Evolutionary conservation across 2,329 filamentous ascomycete species (phyloP).

Genomic region (Ceratocystis ficicola): DNA sequence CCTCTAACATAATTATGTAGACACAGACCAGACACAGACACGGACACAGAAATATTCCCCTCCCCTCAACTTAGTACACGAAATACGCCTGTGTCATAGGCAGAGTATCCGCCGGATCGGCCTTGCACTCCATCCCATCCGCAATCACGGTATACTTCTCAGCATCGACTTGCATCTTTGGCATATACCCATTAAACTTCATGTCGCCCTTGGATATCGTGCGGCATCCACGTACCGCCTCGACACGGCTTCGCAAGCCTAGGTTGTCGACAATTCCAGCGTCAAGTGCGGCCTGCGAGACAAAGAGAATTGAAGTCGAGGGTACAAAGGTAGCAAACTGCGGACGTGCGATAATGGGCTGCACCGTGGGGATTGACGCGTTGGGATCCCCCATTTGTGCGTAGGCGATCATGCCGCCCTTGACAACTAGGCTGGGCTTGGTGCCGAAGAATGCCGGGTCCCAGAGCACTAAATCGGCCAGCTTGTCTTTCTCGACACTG

Average conservation of each 20-base stretch:
- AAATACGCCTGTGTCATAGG: slow-evolving; percentile 69
- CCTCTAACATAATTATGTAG: not conserved
- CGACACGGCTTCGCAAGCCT: slow-evolving; percentile 63
- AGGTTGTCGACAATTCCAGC: slow-evolving; percentile 59
- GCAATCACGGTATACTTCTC: slow-evolving; percentile 83
- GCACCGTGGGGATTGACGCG: slow-evolving; percentile 74
- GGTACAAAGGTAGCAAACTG: slow-evolving; percentile 75
- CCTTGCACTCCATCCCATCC: slow-evolving; percentile 60
- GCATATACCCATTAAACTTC: slow-evolving; percentile 75
- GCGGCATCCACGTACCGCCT: slow-evolving; percentile 66
- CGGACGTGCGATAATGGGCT: slow-evolving; percentile 69
- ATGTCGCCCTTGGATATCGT: slow-evolving; percentile 71
- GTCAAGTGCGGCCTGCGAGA: slow-evolving; percentile 59
- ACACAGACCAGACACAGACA: no score
- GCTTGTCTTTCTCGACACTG: slow-evolving; percentile 75
- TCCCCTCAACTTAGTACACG: slow-evolving; percentile 47
- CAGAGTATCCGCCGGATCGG: slow-evolving; percentile 57
- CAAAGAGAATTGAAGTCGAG: slow-evolving; percentile 64
- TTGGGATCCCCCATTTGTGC: slow-evolving; percentile 79
- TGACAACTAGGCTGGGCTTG: slow-evolving; percentile 70
- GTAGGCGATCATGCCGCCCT: slow-evolving; percentile 75
- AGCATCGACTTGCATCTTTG: slow-evolving; percentile 81
- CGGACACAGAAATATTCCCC: not conserved
- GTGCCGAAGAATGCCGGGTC: slow-evolving; percentile 72
- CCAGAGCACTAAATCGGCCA: slow-evolving; percentile 85